These are phyloP conservation scores for Trifolium repens DNA, from an alignment of 306 rosid species.

Conservation along the genomic window DNA sequence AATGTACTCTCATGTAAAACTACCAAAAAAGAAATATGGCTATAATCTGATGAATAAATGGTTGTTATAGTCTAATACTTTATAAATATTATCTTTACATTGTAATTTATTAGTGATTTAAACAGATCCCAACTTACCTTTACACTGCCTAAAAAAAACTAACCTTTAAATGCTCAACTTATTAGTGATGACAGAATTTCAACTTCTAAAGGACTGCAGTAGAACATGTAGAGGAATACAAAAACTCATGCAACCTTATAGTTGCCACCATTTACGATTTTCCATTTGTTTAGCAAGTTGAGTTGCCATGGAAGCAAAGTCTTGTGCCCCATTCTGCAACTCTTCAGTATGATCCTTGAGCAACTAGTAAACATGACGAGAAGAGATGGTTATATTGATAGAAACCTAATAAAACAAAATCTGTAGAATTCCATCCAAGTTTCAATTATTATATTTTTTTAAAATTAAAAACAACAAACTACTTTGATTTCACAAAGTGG, in stretches of 20 bases:
- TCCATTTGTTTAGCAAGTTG: slow-evolving; percentile 83
- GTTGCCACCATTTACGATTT: slow-evolving; percentile 95
- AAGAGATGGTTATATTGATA: slow-evolving; percentile 29
- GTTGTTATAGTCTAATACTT: background rate
- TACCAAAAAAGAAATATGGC: slow-evolving; percentile 1
- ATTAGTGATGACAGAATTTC: slow-evolving; percentile 24
- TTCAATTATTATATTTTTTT: slow-evolving; percentile 3
- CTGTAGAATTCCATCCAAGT: slow-evolving; percentile 19
- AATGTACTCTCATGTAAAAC: background rate
- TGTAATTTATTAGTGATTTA: slow-evolving; percentile 14
- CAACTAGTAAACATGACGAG: slow-evolving; percentile 49
- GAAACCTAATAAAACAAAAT: slow-evolving; percentile 21
- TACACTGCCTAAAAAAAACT: background rate
- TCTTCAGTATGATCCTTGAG: slow-evolving; percentile 70
- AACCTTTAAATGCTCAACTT: slow-evolving; percentile 16
- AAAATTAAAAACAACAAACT: background rate
- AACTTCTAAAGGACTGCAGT: slow-evolving; percentile 10
- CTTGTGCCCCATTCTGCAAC: slow-evolving; percentile 71
- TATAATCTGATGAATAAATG: slow-evolving; percentile 23
- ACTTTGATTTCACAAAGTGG: slow-evolving; percentile 6
- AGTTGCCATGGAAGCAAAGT: slow-evolving; percentile 81
- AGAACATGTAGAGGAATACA: background rate
- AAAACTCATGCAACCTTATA: slow-evolving; percentile 48
- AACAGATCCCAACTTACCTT: slow-evolving; percentile 18
- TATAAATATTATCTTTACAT: slow-evolving; percentile 3